Evolutionary conservation across 805 yeast species (phyloP), one percentile per base, ranked within the genome.

Genomic region (Ogataea henricii): DNA sequence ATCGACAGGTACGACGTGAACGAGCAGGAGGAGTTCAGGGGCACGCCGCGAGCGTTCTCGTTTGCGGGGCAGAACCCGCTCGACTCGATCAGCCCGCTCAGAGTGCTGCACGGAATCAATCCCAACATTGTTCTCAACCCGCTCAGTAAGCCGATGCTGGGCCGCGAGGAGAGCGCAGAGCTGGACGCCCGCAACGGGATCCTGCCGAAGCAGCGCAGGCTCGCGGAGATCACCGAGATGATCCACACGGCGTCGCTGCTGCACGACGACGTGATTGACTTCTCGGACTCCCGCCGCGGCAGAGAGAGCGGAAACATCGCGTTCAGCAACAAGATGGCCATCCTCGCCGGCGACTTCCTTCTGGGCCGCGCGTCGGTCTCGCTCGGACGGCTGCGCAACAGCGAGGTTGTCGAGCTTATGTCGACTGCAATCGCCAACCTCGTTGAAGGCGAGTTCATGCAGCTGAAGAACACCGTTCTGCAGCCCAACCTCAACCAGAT

Each of bases 361-460:
- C 78, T 94, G 40, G 99, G 97, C 14, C 78, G 99, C 59, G 98
- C 99, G 0, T 91, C 98, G 0, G 97, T 94, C 8, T 91, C 97
- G 2, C 84, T 94, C 55, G 95, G 97, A 10, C 74, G 99, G 51
- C 71, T 94, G 43, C 77, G 97, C 63, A 92, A 94, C 66, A 92
- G 97, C n/a, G 98, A 94, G 71, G 99, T 94, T 39, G 91, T 90
- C 49, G 99, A 94, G 71, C 76, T 94, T 52, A 81, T 94, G 72
- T 90, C 97, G 3, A 92, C 97, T 12, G 87, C 97, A 26, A 94
- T 94, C 64, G 99, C 98, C 10, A 94, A 94, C 65, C 76, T 94
- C 51, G 98, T 94, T 1, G 99, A 94, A 70, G 99, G 99, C 43
- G 99, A 94, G 70, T 92, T 94, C 66, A 94, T 94, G 98, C 99